Percentiles rank a stretch among this genome's conserved stretches.
phyloP scores from a whole-genome alignment of 129 eudicot species.

The Chrysanthemum seticuspe region DNA sequence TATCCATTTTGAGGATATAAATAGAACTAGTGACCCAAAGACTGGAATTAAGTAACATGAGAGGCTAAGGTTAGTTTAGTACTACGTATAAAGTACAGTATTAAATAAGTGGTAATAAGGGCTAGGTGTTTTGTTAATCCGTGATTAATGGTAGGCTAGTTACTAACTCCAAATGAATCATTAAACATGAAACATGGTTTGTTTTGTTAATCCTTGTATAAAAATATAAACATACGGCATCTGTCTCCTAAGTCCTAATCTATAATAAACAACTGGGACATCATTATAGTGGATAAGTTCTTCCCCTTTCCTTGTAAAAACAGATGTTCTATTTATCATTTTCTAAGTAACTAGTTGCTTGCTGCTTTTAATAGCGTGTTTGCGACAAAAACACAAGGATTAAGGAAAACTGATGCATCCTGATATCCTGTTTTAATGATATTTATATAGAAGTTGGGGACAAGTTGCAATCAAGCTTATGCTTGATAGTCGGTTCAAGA shows the following conservation, averaged over 20 bases:
- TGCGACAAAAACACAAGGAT: too few species aligned
- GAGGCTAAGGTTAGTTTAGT: too few species aligned
- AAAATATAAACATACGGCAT: conserved; percentile 6
- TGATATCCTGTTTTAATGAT: too few species aligned
- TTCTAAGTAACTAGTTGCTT: not conserved
- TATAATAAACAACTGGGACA: not conserved
- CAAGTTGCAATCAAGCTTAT: too few species aligned
- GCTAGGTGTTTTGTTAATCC: conserved; percentile 22
- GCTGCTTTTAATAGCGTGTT: too few species aligned
- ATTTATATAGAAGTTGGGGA: too few species aligned
- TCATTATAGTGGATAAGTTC: not conserved
- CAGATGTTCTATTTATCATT: not conserved
- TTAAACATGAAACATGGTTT: conserved; percentile 21
- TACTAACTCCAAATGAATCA: conserved; percentile 10
- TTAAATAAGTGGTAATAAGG: not conserved
- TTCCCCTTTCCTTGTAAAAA: not conserved
- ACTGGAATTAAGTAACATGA: too few species aligned
- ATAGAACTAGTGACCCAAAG: too few species aligned
- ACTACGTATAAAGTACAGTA: not conserved
- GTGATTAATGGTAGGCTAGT: conserved; percentile 26
- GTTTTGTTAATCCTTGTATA: conserved; percentile 12
- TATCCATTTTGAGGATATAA: too few species aligned
- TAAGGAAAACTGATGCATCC: too few species aligned
- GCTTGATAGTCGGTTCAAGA: too few species aligned
- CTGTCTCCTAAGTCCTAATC: conserved; percentile 15